Evolutionary conservation across 441 rosid species (phyloP), one percentile per base, ranked within the genome.

Genomic region (Manihot esculenta): DNA sequence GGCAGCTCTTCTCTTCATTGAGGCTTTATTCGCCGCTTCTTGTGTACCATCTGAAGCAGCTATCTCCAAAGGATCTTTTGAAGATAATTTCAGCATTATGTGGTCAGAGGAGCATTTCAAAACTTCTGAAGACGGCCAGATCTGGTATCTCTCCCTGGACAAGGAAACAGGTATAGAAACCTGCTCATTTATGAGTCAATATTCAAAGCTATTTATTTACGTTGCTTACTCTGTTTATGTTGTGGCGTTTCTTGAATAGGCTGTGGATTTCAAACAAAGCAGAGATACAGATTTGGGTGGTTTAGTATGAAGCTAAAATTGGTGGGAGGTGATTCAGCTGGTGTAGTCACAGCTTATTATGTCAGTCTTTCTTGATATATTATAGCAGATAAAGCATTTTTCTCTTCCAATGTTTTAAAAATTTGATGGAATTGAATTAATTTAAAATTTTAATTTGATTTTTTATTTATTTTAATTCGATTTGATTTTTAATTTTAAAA

Each of bases 281-380:
- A 90, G 79, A 87, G 73, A 69, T 94, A 94, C 84, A 82, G 97
- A 84, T 92, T 90, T 63, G 97, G 99, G 2, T 92, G 97, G 97
- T 94, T 94, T 62, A 90, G 97, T 80, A 94, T 92, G 99, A 92
- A 94, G 85, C 77, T 94, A 79, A 94, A 92, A 73, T 77, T 94
- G 62, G 99, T 92, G 11, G 97, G 94, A 47, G 97, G 97, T 67
- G 99, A 92, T 72, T 94, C 99, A 2, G 99, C 99, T 13, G 97
- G 99, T 35, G 95, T 94, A 2, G 97, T 94, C 24, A 94, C 99
- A 23, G 97, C 99, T 60, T 94, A 89, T 74, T 92, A 94, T 74
- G 98, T 92, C 66, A 80, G 92, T 61, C 30, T 6, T 56, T 23
- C 41, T 35, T 35, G 41, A 35, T 35, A 35, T n/a, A n/a, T n/a